Percentiles rank a stretch among this genome's conserved stretches.
phyloP scores from a whole-genome alignment of 139 green algal genomes.

The Chlamydomonas sp. region DNA sequence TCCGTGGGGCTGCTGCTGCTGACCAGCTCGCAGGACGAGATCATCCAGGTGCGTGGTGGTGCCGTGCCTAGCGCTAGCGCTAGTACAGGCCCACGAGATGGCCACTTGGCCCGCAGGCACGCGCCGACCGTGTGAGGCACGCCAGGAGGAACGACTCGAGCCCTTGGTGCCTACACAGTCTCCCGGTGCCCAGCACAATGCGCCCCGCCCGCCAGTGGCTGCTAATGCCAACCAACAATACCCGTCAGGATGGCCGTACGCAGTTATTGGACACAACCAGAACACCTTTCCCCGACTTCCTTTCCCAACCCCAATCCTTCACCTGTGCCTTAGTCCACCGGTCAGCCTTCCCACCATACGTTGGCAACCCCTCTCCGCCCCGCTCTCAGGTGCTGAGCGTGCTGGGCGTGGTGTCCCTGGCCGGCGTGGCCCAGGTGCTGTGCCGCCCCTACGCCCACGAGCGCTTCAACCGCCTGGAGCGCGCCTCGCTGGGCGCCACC shows the following conservation, averaged over 20 bases:
- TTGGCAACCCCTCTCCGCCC: not conserved
- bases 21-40: not conserved
- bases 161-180: too few species aligned
- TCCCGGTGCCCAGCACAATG: not conserved
- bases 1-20: conserved; percentile 19
- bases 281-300: too few species aligned
- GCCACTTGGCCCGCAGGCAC: too few species aligned
- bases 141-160: too few species aligned
- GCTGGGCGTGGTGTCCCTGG: conserved; percentile 27
- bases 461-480: conserved; percentile 31
- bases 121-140: too few species aligned
- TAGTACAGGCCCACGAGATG: too few species aligned
- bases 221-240: not conserved
- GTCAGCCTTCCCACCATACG: too few species aligned
- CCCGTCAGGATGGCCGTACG: too few species aligned
- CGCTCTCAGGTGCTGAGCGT: conserved; percentile 4
- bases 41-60: not conserved
- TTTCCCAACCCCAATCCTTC: too few species aligned
- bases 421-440: not conserved
- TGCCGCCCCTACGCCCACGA: not conserved
- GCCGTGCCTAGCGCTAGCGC: too few species aligned
- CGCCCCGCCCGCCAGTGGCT: not conserved
- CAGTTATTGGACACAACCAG: too few species aligned
- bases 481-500: not conserved
- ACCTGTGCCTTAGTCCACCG: too few species aligned